A percentile compares a stretch with the other conserved stretches of the same genome.
phyloP scores from a whole-genome alignment of 2,329 filamentous ascomycete genomes.

The Ilyonectria robusta region DNA sequence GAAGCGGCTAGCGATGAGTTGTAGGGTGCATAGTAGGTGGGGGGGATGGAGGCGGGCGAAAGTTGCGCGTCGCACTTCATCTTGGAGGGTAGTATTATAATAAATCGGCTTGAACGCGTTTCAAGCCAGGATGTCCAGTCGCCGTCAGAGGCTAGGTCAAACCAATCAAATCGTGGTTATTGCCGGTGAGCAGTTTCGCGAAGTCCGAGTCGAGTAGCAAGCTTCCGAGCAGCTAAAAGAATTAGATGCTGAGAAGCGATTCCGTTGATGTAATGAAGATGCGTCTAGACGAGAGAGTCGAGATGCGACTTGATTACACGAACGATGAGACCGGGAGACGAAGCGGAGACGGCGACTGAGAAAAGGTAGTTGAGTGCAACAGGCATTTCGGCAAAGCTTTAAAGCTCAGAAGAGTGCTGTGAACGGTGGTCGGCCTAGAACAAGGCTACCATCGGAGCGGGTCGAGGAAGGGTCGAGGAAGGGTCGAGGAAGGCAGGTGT shows the following conservation, averaged over 20 bases:
- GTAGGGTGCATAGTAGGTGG: slow-evolving; percentile 71
- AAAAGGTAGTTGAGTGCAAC: slow-evolving; percentile 64
- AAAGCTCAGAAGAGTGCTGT: slow-evolving; percentile 43
- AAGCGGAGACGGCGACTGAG: slow-evolving; percentile 76
- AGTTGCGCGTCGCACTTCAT: slow-evolving; percentile 70
- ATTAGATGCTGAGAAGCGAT: slow-evolving; percentile 55
- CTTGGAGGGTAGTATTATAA: slow-evolving; percentile 60
- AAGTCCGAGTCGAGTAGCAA: slow-evolving; percentile 55
- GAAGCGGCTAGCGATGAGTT: slow-evolving; percentile 80
- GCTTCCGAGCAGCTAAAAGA: slow-evolving; percentile 57
- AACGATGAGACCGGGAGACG: slow-evolving; percentile 72
- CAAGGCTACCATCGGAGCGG: slow-evolving; percentile 53
- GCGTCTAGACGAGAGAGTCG: slow-evolving; percentile 60
- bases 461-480: slow-evolving; percentile 30
- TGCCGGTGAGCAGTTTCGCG: slow-evolving; percentile 52
- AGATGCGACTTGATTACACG: slow-evolving; percentile 64
- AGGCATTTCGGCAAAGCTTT: slow-evolving; percentile 68
- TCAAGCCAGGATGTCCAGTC: slow-evolving; percentile 65
- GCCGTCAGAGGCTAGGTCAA: slow-evolving; percentile 66
- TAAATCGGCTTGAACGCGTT: slow-evolving; percentile 48
- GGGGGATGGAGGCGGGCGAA: slow-evolving; percentile 65
- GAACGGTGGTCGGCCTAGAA: slow-evolving; percentile 49
- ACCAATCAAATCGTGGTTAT: slow-evolving; percentile 62
- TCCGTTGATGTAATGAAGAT: slow-evolving; percentile 57
- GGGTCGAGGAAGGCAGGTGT: slow-evolving; percentile 7